A percentile compares a stretch with the other conserved stretches of the same genome.
Conservation (phyloP, 2,329 filamentous ascomycete genomes). For the Aspergillus texensis region DNA sequence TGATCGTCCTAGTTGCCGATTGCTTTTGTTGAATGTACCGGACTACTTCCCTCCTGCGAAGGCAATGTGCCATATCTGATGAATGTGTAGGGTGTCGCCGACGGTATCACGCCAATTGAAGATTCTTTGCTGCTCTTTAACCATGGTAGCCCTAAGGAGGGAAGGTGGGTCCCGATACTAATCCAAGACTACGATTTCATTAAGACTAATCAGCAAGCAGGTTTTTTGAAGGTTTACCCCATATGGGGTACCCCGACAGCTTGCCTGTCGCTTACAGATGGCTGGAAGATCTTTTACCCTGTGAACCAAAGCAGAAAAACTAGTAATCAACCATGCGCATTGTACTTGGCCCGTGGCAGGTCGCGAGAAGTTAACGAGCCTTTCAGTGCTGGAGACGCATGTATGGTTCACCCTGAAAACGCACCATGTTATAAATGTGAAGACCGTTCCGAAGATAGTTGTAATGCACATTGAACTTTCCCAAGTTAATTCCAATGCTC, state of each 20-base stretch:
- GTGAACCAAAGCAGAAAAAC: neutral
- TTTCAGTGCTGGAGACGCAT: neutral
- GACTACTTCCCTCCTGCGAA: neutral
- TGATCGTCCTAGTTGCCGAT: slow-evolving; percentile 56
- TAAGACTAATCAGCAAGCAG: slow-evolving; percentile 13
- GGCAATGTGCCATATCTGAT: slow-evolving; percentile 5
- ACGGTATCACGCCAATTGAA: slow-evolving; percentile 70
- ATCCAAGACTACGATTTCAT: slow-evolving; percentile 2
- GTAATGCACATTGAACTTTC: neutral
- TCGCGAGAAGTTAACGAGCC: neutral
- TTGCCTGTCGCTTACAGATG: slow-evolving; percentile 42
- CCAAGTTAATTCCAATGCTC: neutral
- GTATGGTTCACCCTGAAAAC: neutral
- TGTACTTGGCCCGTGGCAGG: neutral
- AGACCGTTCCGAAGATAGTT: neutral
- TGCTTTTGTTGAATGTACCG: slow-evolving; percentile 64
- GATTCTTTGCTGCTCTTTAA: slow-evolving; percentile 67
- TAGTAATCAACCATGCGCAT: neutral
- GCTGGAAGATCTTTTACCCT: slow-evolving; percentile 34
- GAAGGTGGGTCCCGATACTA: slow-evolving; percentile 42
- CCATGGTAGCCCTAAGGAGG: slow-evolving; percentile 67
- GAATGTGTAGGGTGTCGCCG: slow-evolving; percentile 56
- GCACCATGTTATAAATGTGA: neutral
- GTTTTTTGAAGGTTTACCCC: slow-evolving; percentile 62
- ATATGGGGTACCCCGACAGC: slow-evolving; percentile 67